Evolutionary conservation across 768 basidiomycete genomes (phyloP).

Genomic region (Leccinum uliginosum): DNA sequence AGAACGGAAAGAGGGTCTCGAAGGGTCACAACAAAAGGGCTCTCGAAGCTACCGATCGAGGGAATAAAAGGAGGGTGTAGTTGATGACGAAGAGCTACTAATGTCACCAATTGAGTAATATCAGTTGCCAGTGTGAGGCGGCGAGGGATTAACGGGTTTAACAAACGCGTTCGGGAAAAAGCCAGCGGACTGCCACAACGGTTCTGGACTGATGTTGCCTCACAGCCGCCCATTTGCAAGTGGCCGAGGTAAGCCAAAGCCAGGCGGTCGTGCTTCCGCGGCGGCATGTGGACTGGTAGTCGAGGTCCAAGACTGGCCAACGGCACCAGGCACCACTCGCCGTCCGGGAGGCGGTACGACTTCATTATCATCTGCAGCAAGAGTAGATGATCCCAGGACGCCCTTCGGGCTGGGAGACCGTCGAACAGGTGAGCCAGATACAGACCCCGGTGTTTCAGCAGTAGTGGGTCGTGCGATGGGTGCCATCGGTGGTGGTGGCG

Average conservation of each 20-base stretch:
- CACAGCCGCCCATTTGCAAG: slow-evolving; percentile 38
- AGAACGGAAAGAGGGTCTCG: not conserved
- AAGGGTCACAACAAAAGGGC: slow-evolving; percentile 8
- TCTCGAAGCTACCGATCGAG: not conserved
- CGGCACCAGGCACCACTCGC: slow-evolving; percentile 36
- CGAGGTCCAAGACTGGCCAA: slow-evolving; percentile 47
- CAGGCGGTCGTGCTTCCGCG: slow-evolving; percentile 37
- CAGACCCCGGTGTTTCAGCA: slow-evolving; percentile 45
- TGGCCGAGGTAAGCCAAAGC: slow-evolving; percentile 33
- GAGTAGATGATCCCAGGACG: slow-evolving; percentile 70
- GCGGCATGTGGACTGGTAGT: slow-evolving; percentile 43
- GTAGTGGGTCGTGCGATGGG: slow-evolving; percentile 58
- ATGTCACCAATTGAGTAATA: slow-evolving; percentile 14
- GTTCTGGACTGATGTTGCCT: slow-evolving; percentile 35
- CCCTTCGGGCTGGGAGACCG: slow-evolving; percentile 59
- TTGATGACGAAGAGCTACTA: slow-evolving; percentile 8
- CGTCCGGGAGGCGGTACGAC: slow-evolving; percentile 54
- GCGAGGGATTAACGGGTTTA: slow-evolving; percentile 45
- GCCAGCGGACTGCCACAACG: slow-evolving; percentile 49
- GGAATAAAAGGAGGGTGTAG: not conserved
- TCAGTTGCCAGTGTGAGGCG: slow-evolving; percentile 35
- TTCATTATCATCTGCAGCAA: slow-evolving; percentile 78
- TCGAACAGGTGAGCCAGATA: slow-evolving; percentile 54
- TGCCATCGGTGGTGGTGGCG: slow-evolving; percentile 56
- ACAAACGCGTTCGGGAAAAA: slow-evolving; percentile 49